phyloP scores from a whole-genome alignment of 169 alveolate genomes.

The Cryptosporidium felis region DNA sequence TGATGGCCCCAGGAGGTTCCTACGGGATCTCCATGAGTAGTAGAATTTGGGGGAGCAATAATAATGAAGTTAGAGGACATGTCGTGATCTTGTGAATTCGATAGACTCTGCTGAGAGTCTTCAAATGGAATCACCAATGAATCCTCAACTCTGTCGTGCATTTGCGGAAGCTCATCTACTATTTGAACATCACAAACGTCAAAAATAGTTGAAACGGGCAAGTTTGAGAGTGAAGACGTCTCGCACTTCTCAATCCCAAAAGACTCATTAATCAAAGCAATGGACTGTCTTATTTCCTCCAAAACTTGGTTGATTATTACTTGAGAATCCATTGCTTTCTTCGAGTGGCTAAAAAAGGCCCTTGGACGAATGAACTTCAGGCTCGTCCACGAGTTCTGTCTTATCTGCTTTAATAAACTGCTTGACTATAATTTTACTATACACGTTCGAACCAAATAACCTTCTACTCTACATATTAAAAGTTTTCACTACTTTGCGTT shows the following conservation, averaged over 20 bases:
- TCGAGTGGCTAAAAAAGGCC: background rate
- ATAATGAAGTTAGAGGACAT: slow-evolving; percentile 16
- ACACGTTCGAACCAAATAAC: background rate
- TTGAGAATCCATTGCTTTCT: slow-evolving; percentile 38
- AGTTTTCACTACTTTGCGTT: slow-evolving; percentile 23
- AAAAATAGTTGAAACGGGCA: slow-evolving; percentile 36
- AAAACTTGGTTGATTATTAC: slow-evolving; percentile 22
- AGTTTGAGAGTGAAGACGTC: slow-evolving; percentile 19
- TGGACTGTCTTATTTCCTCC: slow-evolving; percentile 60
- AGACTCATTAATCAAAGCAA: slow-evolving; percentile 27
- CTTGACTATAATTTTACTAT: slow-evolving; percentile 5
- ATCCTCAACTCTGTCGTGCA: slow-evolving; percentile 9
- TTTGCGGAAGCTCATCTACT: slow-evolving; percentile 60
- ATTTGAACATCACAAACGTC: slow-evolving; percentile 38
- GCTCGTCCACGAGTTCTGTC: slow-evolving; percentile 4
- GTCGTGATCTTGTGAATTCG: background rate
- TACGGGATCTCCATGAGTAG: no score
- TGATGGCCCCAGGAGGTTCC: background rate
- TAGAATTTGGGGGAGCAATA: slow-evolving; percentile 5
- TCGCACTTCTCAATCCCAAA: slow-evolving; percentile 46
- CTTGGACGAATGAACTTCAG: slow-evolving; percentile 2
- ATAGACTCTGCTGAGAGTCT: background rate
- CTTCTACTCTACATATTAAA: slow-evolving; percentile 18
- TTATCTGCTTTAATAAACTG: background rate
- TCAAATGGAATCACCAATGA: slow-evolving; percentile 28